Conservation (phyloP, 2,329 filamentous ascomycete genomes). For the Diaporthe eres region DNA sequence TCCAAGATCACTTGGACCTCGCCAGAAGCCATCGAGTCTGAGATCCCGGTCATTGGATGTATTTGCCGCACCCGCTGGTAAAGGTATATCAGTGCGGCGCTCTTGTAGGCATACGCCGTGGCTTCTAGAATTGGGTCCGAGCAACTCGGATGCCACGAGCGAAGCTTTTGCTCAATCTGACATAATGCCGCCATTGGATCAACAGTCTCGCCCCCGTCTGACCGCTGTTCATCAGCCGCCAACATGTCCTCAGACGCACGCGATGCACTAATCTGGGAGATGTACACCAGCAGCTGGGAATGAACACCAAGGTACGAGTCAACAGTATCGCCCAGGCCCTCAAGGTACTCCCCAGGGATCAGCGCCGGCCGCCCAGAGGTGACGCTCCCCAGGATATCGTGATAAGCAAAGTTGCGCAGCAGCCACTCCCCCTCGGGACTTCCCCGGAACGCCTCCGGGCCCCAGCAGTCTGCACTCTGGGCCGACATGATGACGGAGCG, state of each 20-base stretch:
- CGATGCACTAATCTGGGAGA: neutral
- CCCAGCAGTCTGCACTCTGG: neutral
- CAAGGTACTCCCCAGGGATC: neutral
- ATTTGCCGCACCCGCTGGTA: neutral
- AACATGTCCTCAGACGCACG: neutral
- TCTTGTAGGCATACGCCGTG: neutral
- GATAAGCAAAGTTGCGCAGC: conserved; percentile 6
- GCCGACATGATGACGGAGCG: neutral
- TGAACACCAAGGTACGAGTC: conserved; percentile 9
- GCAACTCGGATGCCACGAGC: neutral
- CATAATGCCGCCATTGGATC: neutral
- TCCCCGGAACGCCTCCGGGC: neutral
- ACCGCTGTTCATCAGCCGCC: too few species aligned
- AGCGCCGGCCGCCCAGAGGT: neutral
- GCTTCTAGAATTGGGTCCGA: neutral
- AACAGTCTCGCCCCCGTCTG: neutral
- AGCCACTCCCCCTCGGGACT: neutral
- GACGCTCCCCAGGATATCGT: neutral
- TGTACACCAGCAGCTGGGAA: neutral
- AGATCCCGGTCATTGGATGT: too few species aligned
- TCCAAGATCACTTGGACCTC: neutral
- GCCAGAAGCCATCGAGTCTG: neutral
- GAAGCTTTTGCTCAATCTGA: neutral
- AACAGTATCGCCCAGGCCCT: neutral
- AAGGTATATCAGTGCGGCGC: neutral